Percentiles rank a stretch among this genome's conserved stretches.
phyloP scores from a whole-genome alignment of 805 yeast species.

The Kuraishia floccosa region DNA sequence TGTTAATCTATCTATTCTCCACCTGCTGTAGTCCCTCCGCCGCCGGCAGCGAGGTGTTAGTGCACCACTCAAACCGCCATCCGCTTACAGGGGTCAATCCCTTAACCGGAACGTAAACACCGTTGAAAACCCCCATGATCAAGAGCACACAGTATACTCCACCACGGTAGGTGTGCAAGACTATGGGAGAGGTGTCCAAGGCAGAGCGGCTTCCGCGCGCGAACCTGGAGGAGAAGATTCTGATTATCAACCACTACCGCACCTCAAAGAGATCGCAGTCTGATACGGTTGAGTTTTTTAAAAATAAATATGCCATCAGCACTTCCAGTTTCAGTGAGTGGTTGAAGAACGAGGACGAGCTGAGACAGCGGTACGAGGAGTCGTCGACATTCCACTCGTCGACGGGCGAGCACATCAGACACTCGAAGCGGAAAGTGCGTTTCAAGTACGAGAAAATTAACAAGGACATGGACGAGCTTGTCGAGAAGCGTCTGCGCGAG shows the following conservation, averaged over 20 bases:
- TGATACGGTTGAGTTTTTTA: slow-evolving; percentile 43
- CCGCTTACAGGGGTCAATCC: no score
- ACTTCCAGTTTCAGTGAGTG: slow-evolving; percentile 52
- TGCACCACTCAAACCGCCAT: no score
- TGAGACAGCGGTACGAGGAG: slow-evolving; percentile 31
- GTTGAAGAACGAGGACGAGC: slow-evolving; percentile 41
- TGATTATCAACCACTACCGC: slow-evolving; percentile 40
- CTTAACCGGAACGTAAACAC: neutral
- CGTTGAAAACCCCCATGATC: neutral
- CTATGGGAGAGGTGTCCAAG: no score
- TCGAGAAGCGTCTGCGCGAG: slow-evolving; percentile 28
- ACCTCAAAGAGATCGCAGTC: slow-evolving; percentile 38
- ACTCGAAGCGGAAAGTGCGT: slow-evolving; percentile 31
- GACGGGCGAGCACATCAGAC: slow-evolving; percentile 11
- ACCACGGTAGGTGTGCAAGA: no score
- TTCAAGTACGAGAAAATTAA: slow-evolving; percentile 49
- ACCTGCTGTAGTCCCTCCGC: no score
- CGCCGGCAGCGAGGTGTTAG: no score
- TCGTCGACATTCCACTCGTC: slow-evolving; percentile 13
- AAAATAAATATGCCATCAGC: slow-evolving; percentile 39
- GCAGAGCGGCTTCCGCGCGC: slow-evolving; percentile 30
- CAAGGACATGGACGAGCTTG: slow-evolving; percentile 45
- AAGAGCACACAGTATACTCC: neutral
- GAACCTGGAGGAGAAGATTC: slow-evolving; percentile 46
- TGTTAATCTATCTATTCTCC: no score